Conservation (phyloP, 768 basidiomycete genomes). For the Serendipita sp. region DNA sequence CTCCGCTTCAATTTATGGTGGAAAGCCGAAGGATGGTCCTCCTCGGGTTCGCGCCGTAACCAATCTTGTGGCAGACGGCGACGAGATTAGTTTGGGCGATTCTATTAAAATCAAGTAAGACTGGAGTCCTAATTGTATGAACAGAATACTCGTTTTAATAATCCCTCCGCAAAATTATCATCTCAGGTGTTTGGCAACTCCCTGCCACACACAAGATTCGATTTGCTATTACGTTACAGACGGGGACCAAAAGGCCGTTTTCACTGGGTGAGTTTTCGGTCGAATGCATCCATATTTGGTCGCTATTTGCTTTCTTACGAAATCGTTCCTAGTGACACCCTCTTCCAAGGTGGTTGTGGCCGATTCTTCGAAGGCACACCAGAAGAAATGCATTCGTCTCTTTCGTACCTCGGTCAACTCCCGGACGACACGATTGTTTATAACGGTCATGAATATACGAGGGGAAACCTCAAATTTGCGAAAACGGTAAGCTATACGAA, state of each 20-base stretch:
- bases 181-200: slow-evolving; percentile 62
- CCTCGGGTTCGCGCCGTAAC: slow-evolving; percentile 45
- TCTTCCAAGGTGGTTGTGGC: slow-evolving; percentile 74
- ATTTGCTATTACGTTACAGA: slow-evolving; percentile 75
- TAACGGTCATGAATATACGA: slow-evolving; percentile 88
- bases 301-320: background rate
- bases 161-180: background rate
- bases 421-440: slow-evolving; percentile 70
- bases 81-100: slow-evolving; percentile 59
- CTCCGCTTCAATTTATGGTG: background rate
- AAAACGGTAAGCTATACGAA: slow-evolving; percentile 18
- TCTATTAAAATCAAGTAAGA: slow-evolving; percentile 42
- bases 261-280: slow-evolving; percentile 46
- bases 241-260: slow-evolving; percentile 48
- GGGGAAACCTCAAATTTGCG: slow-evolving; percentile 55
- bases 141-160: background rate
- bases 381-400: slow-evolving; percentile 62
- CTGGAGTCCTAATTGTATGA: too few species aligned
- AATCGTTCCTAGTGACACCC: slow-evolving; percentile 41
- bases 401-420: slow-evolving; percentile 52
- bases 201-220: slow-evolving; percentile 93
- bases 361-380: slow-evolving; percentile 86
- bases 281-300: too few species aligned
- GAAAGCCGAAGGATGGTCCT: slow-evolving; percentile 3
- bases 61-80: slow-evolving; percentile 61